These are phyloP conservation scores for Carex littledalei DNA, from an alignment of 176 grass and related monocot species.

Conservation along the genomic window DNA sequence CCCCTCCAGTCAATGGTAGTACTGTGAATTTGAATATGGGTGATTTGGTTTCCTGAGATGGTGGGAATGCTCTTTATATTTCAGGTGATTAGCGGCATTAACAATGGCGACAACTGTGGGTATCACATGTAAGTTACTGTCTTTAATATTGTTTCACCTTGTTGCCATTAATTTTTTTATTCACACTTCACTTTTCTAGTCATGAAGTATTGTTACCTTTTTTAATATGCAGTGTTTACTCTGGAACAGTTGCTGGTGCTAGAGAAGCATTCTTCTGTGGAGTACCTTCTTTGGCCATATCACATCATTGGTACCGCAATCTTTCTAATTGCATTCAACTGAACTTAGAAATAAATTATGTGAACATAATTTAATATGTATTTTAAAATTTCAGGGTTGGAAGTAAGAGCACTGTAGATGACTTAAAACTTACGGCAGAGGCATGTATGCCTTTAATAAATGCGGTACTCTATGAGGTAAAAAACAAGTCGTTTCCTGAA, in stretches of 20 bases:
- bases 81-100: slow-evolving; percentile 94
- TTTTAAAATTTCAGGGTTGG: slow-evolving; percentile 48
- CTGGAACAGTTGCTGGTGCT: slow-evolving; percentile 92
- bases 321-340: background rate
- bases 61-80: slow-evolving; percentile 20
- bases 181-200: background rate
- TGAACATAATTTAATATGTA: slow-evolving; percentile 11
- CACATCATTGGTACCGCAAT: slow-evolving; percentile 70
- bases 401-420: slow-evolving; percentile 53
- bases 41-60: background rate
- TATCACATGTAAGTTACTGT: slow-evolving; percentile 60
- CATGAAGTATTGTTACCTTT: slow-evolving; percentile 18
- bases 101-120: slow-evolving; percentile 80
- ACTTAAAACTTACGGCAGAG: slow-evolving; percentile 77
- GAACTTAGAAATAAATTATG: background rate
- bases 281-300: slow-evolving; percentile 76
- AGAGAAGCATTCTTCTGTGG: slow-evolving; percentile 88
- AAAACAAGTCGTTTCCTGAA: slow-evolving; percentile 55
- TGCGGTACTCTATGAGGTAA: slow-evolving; percentile 46
- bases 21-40: background rate
- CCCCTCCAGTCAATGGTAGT: background rate
- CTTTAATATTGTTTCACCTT: slow-evolving; percentile 13
- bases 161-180: background rate
- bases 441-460: slow-evolving; percentile 81
- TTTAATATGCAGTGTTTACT: slow-evolving; percentile 68